Conservation (phyloP, 441 rosid species). For the Corymbia calophylla region DNA sequence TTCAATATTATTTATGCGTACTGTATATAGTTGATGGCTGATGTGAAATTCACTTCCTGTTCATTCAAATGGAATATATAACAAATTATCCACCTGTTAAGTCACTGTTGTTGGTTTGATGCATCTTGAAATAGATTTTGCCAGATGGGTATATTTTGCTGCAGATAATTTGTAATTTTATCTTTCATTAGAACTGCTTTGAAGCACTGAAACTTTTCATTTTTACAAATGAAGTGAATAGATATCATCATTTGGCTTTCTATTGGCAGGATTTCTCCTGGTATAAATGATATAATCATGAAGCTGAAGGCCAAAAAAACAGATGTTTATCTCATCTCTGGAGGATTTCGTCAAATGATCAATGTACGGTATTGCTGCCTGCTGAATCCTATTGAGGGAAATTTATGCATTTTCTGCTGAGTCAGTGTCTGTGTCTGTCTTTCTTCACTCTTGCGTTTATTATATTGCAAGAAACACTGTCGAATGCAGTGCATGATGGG, state of each 20-base stretch:
- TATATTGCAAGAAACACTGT: background rate
- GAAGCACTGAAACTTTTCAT: background rate
- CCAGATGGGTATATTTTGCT: background rate
- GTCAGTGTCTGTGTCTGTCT: background rate
- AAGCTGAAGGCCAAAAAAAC: constrained; percentile 63
- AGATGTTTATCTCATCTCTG: constrained; percentile 78
- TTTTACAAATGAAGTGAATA: background rate
- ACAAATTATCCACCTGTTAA: background rate
- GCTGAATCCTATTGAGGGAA: background rate
- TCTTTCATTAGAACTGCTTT: background rate
- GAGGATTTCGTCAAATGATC: constrained; percentile 98
- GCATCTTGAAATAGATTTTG: background rate
- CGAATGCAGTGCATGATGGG: background rate
- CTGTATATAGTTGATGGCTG: background rate
- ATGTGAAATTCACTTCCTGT: background rate
- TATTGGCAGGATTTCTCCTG: constrained; percentile 72
- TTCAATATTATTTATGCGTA: background rate
- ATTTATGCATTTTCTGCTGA: background rate
- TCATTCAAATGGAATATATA: background rate
- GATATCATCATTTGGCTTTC: background rate
- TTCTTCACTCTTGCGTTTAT: background rate
- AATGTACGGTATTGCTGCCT: constrained; percentile 37
- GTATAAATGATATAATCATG: constrained; percentile 74
- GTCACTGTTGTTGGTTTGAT: background rate
- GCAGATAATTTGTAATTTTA: background rate